Evolutionary conservation across 345 rosid genomes (phyloP).

Genomic region (Eucalyptus sideroxylon): DNA sequence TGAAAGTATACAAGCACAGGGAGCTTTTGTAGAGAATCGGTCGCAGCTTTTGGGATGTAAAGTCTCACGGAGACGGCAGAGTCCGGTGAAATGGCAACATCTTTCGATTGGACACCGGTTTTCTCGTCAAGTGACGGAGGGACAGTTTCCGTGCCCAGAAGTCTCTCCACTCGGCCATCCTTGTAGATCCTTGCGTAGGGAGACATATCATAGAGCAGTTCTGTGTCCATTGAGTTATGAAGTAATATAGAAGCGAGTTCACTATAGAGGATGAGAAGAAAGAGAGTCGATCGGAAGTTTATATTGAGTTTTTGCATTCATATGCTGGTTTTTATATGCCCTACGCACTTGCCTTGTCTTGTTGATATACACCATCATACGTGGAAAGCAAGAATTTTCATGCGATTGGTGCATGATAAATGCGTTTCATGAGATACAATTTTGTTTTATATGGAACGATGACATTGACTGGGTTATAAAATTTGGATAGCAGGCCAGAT

Average conservation of each 20-base stretch:
- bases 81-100: neutral
- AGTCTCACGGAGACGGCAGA: constrained; percentile 3
- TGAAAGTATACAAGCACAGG: constrained; percentile 27
- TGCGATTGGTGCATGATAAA: neutral
- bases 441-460: neutral
- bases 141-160: neutral
- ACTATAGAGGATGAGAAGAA: neutral
- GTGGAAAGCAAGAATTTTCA: neutral
- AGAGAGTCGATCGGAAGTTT: neutral
- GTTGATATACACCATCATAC: neutral
- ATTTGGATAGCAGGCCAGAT: neutral
- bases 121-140: constrained; percentile 2
- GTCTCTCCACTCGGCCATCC: constrained; percentile 21
- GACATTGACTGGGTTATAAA: neutral
- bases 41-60: constrained; percentile 5
- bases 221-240: neutral
- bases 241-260: neutral
- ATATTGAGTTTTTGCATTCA: neutral
- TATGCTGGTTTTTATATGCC: neutral
- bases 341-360: neutral
- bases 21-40: neutral
- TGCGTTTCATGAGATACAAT: neutral
- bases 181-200: constrained; percentile 8
- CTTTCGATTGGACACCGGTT: constrained; percentile 13
- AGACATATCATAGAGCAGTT: constrained; percentile 1